Base-by-base conservation (phyloP, 345 rosid genomes). In the Cochlearia excelsa region DNA sequence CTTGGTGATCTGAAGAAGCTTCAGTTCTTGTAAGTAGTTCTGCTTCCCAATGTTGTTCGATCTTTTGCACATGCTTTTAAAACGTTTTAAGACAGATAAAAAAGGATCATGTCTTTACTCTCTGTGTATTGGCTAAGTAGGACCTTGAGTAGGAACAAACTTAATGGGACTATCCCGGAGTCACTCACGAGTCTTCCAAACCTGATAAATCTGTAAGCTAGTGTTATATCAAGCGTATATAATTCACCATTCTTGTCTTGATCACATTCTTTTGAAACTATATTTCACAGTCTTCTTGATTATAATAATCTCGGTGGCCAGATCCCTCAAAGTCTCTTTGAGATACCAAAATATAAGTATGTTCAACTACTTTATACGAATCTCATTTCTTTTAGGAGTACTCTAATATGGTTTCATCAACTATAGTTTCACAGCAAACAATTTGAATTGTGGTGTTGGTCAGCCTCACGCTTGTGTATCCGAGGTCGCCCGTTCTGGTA, bases 61-160 rank as follows among this genome's bases (percentile, higher is more conserved):
- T 16, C 23, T 16, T 16, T 16, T 16, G 23, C 38, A 40, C 34
- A 33, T 59, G 30, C 57, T 41, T 3, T 26, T 2, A 38, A 39
- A 26, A 39, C 43, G 1, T 34, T 29, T 54, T 39, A 29, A 6
- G n/a, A 37, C 3, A 10, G 5, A 29, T 54, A 87, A 78, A 35
- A 5, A 69, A 9, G 1, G 6, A 55, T 46, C 43, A 63, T 58
- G 74, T 44, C 26, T 33, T 27, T 28, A 35, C 9, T 59, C 63
- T 40, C 46, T 28, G 10, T 52, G 46, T 54, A 66, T 68, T 9
- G 51, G 71, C 26, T 33, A 54, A 64, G 45, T 84, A 90, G 99
- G 87, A 78, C 85, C 3, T 72, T 94, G 77, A 85, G 88, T 77
- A 84, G 83, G 75, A 94, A 94, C 76, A 84, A 85, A 69, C 95